phyloP scores from a whole-genome alignment of 1,284 basidiomycete species.

The Cutaneotrichosporon dermatis region DNA sequence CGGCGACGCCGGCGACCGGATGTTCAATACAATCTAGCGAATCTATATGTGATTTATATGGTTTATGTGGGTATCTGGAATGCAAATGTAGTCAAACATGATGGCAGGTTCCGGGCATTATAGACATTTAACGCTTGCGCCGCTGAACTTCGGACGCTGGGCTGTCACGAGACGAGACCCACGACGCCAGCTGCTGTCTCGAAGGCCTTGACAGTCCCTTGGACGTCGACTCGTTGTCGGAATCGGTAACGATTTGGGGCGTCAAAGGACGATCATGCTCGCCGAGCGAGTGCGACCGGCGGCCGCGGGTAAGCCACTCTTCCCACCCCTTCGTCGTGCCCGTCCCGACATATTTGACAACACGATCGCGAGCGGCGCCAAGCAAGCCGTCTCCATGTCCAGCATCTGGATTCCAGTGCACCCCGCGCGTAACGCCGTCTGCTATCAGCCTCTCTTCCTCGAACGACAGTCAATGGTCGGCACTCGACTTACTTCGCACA shows the following conservation, averaged over 20 bases:
- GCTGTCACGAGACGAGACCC: background rate
- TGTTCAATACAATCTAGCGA: conserved; percentile 16
- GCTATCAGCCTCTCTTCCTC: conserved; percentile 24
- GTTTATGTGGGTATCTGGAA: background rate
- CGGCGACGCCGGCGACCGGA: conserved; percentile 62
- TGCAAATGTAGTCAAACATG: background rate
- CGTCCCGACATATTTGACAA: conserved; percentile 61
- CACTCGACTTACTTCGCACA: too few species aligned
- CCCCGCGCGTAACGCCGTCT: conserved; percentile 66
- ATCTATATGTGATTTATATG: background rate
- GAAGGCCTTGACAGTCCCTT: too few species aligned
- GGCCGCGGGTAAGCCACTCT: conserved; percentile 27
- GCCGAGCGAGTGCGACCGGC: conserved; percentile 29
- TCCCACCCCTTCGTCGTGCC: conserved; percentile 38
- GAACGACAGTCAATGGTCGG: too few species aligned
- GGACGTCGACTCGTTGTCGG: too few species aligned
- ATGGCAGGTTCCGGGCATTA: too few species aligned
- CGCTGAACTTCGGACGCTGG: background rate
- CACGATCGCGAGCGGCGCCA: conserved; percentile 56
- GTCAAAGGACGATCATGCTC: conserved; percentile 14
- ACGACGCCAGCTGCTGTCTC: background rate
- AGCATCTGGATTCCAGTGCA: conserved; percentile 65
- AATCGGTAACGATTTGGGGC: background rate
- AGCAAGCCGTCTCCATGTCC: conserved; percentile 69
- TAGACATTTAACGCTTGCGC: background rate